Percentiles rank a stretch among this genome's conserved stretches.
phyloP scores from a whole-genome alignment of 495 filamentous ascomycete species.

The Friedmanniomyces simplex region DNA sequence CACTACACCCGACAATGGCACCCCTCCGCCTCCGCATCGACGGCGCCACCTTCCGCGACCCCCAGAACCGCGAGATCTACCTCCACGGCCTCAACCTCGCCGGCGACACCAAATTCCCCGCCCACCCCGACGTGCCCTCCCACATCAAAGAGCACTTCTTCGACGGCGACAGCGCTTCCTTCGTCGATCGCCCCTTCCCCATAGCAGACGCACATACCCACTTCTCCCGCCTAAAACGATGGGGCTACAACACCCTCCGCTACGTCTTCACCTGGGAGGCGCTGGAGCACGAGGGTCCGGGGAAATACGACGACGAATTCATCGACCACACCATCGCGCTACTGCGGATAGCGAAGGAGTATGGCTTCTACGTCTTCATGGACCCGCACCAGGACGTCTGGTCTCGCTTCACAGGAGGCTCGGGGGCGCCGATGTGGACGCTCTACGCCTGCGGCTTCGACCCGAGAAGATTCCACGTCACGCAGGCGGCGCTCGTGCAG shows the following conservation, averaged over 20 bases:
- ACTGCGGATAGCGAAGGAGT: slow-evolving; percentile 70
- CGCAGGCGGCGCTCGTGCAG: slow-evolving; percentile 87
- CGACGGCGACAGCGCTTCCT: slow-evolving; percentile 84
- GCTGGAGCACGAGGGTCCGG: slow-evolving; percentile 91
- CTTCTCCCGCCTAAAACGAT: slow-evolving; percentile 75
- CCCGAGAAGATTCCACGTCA: slow-evolving; percentile 69
- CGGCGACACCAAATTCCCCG: slow-evolving; percentile 62
- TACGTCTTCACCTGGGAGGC: slow-evolving; percentile 99
- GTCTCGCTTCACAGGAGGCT: slow-evolving; percentile 89
- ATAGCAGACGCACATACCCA: slow-evolving; percentile 75
- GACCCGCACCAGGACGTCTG: slow-evolving; percentile 98
- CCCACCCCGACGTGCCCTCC: slow-evolving; percentile 67
- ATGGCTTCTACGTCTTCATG: slow-evolving; percentile 94
- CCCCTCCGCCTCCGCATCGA: slow-evolving; percentile 60
- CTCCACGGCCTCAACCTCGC: slow-evolving; percentile 61
- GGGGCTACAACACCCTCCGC: slow-evolving; percentile 89
- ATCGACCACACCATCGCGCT: slow-evolving; percentile 80
- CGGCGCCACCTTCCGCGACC: slow-evolving; percentile 66
- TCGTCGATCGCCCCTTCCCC: slow-evolving; percentile 73
- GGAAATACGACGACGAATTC: slow-evolving; percentile 90
- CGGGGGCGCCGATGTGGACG: slow-evolving; percentile 96
- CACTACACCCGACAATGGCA: slow-evolving; percentile 19
- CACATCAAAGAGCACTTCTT: slow-evolving; percentile 73
- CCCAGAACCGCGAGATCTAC: slow-evolving; percentile 56
- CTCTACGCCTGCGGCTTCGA: slow-evolving; percentile 88